Base-by-base conservation (phyloP, 2,329 filamentous ascomycete genomes). In the Colletotrichum sp. region DNA sequence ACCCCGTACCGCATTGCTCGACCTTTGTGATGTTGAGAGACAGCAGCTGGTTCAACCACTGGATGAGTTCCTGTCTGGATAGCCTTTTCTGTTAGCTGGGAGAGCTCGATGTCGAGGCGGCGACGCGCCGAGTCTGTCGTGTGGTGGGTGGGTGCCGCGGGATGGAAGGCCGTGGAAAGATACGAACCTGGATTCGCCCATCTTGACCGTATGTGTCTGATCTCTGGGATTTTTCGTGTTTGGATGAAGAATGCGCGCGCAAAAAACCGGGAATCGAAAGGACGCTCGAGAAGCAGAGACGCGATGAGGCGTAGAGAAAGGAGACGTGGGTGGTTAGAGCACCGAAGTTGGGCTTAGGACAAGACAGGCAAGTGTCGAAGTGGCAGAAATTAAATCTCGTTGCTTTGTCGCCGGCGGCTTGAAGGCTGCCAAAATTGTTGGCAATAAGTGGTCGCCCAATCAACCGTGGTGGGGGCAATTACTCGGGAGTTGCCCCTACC, bases 1-100 rank as follows among this genome's bases (percentile, higher is more conserved):
- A 99, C 96, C 96, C 97, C 83, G 96, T 99, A 85, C 97, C 97
- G 86, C 96, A 99, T 91, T 99, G 97, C 89, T 99, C 97, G 85
- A 99, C 95, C 88, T 98, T 99, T 82, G 95, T 99, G 82, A 99
- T 93, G 89, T 99, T 99, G 83, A 99, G 94, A 89, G 98, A 96
- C 68, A 99, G 93, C 78, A 99, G 94, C 90, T 95, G 96, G 90
- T 99, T 99, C 80, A 99, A 90, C 97, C 97, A 99, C 88, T 93
- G 92, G 81, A 99, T 90, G 81, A 99, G 92, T 89, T 99, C 97
- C 88, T 99, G 97, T 90, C 97, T 99, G 82, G 75, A 78, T 36
- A 70, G 74, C 71, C 72, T 67, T 61, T 81, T 74, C 85, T 60
- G 60, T 76, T 60, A 76, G 74, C 63, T 34, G 39, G 30, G 36